Conservation (phyloP, 257 asterid species). For the Gentiana macrophylla region DNA sequence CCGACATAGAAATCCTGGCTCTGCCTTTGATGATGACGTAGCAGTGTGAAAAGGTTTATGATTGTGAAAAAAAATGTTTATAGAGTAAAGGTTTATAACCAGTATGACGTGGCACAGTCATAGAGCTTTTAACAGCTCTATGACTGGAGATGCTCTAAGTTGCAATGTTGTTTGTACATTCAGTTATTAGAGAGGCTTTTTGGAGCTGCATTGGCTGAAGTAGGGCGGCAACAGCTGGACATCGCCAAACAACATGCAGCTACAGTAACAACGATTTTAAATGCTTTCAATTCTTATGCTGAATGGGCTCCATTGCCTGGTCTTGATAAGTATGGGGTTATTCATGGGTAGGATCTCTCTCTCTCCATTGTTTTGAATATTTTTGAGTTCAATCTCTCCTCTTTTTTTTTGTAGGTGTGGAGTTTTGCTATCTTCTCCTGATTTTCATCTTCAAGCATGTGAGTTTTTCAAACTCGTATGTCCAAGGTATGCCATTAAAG, state of each 20-base stretch:
- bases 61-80: too few relatives aligned
- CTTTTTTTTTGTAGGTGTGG: slow-evolving; percentile 52
- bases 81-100: too few relatives aligned
- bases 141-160: too few relatives aligned
- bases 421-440: slow-evolving; percentile 66
- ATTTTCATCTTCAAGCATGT: slow-evolving; percentile 86
- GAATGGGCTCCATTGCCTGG: slow-evolving; percentile 94
- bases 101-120: too few relatives aligned
- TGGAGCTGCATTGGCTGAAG: slow-evolving; percentile 88
- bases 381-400: slow-evolving; percentile 17
- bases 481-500: slow-evolving; percentile 1
- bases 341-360: slow-evolving; percentile 53
- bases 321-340: slow-evolving; percentile 71
- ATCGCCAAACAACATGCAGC: slow-evolving; percentile 88
- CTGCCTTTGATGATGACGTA: too few relatives aligned
- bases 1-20: too few relatives aligned
- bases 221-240: slow-evolving; percentile 63
- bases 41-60: too few relatives aligned
- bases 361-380: slow-evolving; percentile 9
- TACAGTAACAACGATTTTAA: slow-evolving; percentile 69
- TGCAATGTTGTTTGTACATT: slow-evolving; percentile 45
- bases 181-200: slow-evolving; percentile 31
- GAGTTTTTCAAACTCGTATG: slow-evolving; percentile 6
- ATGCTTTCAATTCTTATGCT: slow-evolving; percentile 89
- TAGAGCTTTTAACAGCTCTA: too few relatives aligned